These are phyloP conservation scores for Mycosarcoma mackinlayi DNA, from an alignment of 1,284 basidiomycete genomes.

Conservation along the genomic window DNA sequence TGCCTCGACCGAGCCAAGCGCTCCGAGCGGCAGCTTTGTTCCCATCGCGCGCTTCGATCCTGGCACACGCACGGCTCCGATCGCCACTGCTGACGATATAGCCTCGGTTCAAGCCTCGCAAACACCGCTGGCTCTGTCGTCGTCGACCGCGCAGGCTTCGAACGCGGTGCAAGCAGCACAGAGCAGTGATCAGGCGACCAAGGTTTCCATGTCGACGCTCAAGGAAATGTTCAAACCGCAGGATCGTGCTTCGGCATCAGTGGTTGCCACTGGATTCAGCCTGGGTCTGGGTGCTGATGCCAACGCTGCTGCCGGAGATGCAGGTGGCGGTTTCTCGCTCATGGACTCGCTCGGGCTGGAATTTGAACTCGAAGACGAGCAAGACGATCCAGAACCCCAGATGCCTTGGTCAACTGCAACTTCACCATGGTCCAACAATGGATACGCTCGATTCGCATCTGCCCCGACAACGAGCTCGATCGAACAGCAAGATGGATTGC, in stretches of 20 bases:
- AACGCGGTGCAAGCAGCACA: not conserved
- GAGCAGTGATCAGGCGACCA: conserved; percentile 4
- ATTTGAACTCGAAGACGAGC: conserved; percentile 50
- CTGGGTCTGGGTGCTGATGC: conserved; percentile 12
- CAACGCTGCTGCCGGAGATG: conserved; percentile 8
- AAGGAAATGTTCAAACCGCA: conserved; percentile 65
- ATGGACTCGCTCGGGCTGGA: conserved; percentile 57
- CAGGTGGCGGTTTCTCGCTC: conserved; percentile 49
- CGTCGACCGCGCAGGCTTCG: not conserved
- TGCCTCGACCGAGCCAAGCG: not conserved
- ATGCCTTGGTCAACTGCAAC: not conserved
- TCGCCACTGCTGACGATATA: not conserved
- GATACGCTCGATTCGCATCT: conserved; percentile 4
- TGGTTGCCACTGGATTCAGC: conserved; percentile 24
- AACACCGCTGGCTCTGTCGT: not conserved
- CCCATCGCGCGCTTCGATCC: conserved; percentile 51
- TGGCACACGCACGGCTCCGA: conserved; percentile 8
- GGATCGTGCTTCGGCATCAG: conserved; percentile 17
- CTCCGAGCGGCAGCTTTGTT: conserved; percentile 4
- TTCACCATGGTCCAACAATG: conserved; percentile 1
- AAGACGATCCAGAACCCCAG: conserved; percentile 13
- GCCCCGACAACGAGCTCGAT: not conserved
- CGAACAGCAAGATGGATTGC: conserved; percentile 6
- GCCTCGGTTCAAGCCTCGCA: not conserved
- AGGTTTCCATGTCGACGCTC: conserved; percentile 48